A percentile compares a stretch with the other conserved stretches of the same genome.
Conservation (phyloP, 345 rosid species). For the Salix brachista region DNA sequence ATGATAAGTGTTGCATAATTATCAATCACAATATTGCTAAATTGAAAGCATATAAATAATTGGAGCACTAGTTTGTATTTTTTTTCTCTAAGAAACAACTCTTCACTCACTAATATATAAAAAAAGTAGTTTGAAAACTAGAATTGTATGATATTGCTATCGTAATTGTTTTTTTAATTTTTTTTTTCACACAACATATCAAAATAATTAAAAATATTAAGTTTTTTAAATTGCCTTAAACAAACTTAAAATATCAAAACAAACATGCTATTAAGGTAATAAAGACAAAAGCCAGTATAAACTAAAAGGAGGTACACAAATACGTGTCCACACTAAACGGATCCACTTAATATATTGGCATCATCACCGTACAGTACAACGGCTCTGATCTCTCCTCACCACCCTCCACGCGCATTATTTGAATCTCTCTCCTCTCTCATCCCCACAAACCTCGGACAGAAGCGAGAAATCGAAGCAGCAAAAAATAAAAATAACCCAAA, state of each 20-base stretch:
- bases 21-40: neutral
- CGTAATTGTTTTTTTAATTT: neutral
- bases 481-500: neutral
- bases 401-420: neutral
- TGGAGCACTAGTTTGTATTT: neutral
- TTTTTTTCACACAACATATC: neutral
- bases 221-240: no score
- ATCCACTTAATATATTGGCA: neutral
- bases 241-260: no score
- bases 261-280: neutral
- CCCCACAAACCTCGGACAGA: neutral
- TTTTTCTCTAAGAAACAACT: neutral
- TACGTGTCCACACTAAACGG: slow-evolving; percentile 7
- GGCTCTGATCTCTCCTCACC: slow-evolving; percentile 9
- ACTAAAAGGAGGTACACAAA: neutral
- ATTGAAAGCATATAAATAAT: neutral
- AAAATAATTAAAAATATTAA: neutral
- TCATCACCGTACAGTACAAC: neutral
- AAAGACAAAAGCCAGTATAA: neutral
- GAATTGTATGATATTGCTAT: no score
- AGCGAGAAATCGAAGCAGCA: neutral
- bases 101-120: neutral
- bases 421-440: neutral
- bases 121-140: no score
- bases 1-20: no score